Percentiles rank a stretch among this genome's conserved stretches.
phyloP scores from a whole-genome alignment of 768 basidiomycete genomes.

The Fomitopsis pulvina region DNA sequence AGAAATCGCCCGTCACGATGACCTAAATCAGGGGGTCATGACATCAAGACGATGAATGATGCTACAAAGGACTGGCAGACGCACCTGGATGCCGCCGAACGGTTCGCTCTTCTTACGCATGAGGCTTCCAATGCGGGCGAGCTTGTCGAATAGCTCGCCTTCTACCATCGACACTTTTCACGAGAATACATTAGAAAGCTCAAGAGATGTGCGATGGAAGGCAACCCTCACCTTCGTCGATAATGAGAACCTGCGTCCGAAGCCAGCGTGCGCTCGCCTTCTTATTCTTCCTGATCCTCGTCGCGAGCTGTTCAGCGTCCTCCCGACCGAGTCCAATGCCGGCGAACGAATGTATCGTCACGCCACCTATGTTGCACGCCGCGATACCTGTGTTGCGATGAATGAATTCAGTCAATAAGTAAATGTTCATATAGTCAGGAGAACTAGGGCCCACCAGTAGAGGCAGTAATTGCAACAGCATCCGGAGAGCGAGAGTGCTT shows the following conservation, averaged over 20 bases:
- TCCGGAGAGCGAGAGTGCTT: constrained; percentile 49
- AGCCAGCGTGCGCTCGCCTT: constrained; percentile 79
- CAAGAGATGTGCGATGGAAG: constrained; percentile 2
- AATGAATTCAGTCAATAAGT: background rate
- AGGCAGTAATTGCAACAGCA: constrained; percentile 89
- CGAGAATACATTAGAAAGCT: background rate
- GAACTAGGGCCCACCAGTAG: constrained; percentile 55
- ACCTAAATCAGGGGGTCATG: constrained; percentile 37
- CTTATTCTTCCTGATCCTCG: constrained; percentile 73
- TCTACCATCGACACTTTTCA: constrained; percentile 93
- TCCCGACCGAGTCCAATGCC: constrained; percentile 85
- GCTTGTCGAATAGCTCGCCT: constrained; percentile 87
- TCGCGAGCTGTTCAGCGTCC: constrained; percentile 48
- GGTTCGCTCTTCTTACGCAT: constrained; percentile 60
- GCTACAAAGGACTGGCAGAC: background rate
- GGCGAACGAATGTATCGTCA: constrained; percentile 93
- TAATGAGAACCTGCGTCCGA: constrained; percentile 77
- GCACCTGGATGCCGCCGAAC: constrained; percentile 92
- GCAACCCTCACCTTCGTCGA: constrained; percentile 80
- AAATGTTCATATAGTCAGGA: background rate
- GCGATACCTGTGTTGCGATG: constrained; percentile 60
- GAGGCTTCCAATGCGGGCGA: constrained; percentile 60
- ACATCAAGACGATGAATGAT: background rate
- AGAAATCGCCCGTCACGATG: constrained; percentile 95
- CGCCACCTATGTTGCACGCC: constrained; percentile 95